Base-by-base conservation (phyloP, 208 protist genomes). In the Phytomonas francai region DNA sequence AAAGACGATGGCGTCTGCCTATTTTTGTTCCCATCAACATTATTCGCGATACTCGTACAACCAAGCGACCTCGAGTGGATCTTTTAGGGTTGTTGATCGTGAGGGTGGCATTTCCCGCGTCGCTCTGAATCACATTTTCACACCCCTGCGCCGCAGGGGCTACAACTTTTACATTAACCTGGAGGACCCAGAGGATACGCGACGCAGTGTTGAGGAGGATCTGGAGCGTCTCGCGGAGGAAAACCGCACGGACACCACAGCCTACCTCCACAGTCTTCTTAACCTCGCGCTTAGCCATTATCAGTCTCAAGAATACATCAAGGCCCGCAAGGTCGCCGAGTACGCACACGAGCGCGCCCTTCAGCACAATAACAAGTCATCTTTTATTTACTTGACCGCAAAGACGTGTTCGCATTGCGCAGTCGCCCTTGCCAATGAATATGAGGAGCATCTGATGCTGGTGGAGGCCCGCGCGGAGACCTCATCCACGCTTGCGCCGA, bases 161-260 rank as follows among this genome's bases (percentile, higher is more conserved):
- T 90, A 84, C 65, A 65, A 78, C 65, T 93, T 93, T 68, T 93
- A 89, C 66, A 60, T 93, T 34, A 93, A 93, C 74, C 72, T 91
- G 29, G 73, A 84, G 29, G 84, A 93, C 70, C 82, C 84, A 1
- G 80, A 73, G n/a, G 88, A 88, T 22, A 93, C 84, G 22, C 78
- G 73, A 25, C 88, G 85, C 39, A 71, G 79, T 60, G 76, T 91
- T 0, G 77, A 88, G 65, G 84, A 91, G 39, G 73, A 86, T 2
- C 63, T 90, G 19, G 73, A 76, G 12, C 63, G 73, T 3, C 78
- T 93, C 36, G 66, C 73, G 32, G 70, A 83, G 56, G 82, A 87
- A 9, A 54, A 85, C n/a, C 75, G 70, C 31, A 71, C 67, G 1
- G 83, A 76, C 39, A 87, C 80, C 25, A 79, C 84, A 36, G 73